These are phyloP conservation scores for Protomyces arabidopsidicola DNA, from an alignment of 1,139 yeast species.

Conservation along the genomic window DNA sequence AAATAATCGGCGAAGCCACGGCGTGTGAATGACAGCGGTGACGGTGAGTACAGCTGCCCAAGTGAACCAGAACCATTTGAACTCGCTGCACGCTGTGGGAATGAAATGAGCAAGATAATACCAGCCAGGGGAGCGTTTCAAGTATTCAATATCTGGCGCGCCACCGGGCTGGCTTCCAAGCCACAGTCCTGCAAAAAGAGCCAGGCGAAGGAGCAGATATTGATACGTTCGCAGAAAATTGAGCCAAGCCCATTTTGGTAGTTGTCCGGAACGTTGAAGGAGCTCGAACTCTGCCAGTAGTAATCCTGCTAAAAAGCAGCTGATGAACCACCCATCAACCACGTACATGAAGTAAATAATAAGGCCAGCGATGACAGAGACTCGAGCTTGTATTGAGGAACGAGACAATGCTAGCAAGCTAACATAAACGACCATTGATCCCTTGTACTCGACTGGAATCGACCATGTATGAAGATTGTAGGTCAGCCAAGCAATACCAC, in stretches of 20 bases:
- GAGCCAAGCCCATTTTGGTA: conserved; percentile 4
- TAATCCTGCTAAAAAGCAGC: conserved; percentile 12
- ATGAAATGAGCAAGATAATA: conserved; percentile 11
- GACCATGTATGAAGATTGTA: conserved; percentile 27
- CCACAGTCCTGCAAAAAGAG: conserved; percentile 13
- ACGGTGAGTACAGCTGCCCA: conserved; percentile 14
- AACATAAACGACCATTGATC: conserved; percentile 20
- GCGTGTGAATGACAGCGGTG: neutral
- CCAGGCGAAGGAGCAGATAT: neutral
- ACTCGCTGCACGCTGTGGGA: conserved; percentile 17
- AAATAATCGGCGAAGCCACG: conserved; percentile 13
- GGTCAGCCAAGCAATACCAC: conserved; percentile 20
- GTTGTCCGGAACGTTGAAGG: neutral
- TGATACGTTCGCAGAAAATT: neutral
- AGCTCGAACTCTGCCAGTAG: conserved; percentile 23
- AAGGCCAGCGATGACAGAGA: conserved; percentile 8
- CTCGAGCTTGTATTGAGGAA: conserved; percentile 6
- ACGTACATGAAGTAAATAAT: conserved; percentile 11
- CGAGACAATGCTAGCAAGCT: conserved; percentile 7
- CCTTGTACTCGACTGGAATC: conserved; percentile 18
- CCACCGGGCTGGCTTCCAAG: conserved; percentile 19
- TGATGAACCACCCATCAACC: conserved; percentile 25
- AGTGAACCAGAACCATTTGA: conserved; percentile 23
- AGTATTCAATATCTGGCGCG: conserved; percentile 5
- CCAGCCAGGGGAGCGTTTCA: conserved; percentile 20